Evolutionary conservation across 495 filamentous ascomycete species (phyloP).

Genomic region (Peziza echinospora): DNA sequence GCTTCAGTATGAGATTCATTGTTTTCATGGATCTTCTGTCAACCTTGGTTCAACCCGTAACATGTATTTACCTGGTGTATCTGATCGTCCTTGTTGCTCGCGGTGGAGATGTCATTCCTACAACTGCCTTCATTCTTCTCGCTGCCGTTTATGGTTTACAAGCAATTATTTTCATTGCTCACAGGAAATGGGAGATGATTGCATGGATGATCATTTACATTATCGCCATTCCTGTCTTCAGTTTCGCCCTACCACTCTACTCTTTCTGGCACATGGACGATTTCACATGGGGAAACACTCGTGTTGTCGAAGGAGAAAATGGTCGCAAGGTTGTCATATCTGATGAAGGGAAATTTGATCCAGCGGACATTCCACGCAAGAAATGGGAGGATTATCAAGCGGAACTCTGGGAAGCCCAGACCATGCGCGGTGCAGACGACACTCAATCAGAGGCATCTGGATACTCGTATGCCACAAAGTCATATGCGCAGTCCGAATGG

Average conservation of each 20-base stretch:
- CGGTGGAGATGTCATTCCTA: constrained; percentile 41
- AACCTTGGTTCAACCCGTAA: constrained; percentile 81
- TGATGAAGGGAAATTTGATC: constrained; percentile 97
- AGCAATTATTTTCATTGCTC: constrained; percentile 87
- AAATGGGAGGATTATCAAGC: constrained; percentile 98
- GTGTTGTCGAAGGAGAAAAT: constrained; percentile 89
- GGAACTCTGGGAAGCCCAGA: constrained; percentile 90
- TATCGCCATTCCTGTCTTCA: constrained; percentile 76
- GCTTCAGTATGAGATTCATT: constrained; percentile 97
- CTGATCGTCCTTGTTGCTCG: constrained; percentile 51
- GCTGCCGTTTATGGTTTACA: constrained; percentile 92
- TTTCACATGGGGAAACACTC: constrained; percentile 94
- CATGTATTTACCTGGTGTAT: constrained; percentile 77
- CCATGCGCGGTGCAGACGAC: constrained; percentile 45
- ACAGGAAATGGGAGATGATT: constrained; percentile 97
- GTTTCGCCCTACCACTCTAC: constrained; percentile 77
- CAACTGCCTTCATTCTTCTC: constrained; percentile 72
- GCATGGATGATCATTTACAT: constrained; percentile 98
- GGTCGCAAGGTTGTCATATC: constrained; percentile 82
- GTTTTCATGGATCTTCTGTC: constrained; percentile 86
- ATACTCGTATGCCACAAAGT: constrained; percentile 75
- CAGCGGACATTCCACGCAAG: constrained; percentile 77
- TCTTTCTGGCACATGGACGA: constrained; percentile 99
- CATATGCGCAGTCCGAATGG: constrained; percentile 44
- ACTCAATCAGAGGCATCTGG: constrained; percentile 71